Evolutionary conservation across 306 rosid genomes (phyloP), one percentile per base, ranked within the genome.

Genomic region (Rosa rugosa): DNA sequence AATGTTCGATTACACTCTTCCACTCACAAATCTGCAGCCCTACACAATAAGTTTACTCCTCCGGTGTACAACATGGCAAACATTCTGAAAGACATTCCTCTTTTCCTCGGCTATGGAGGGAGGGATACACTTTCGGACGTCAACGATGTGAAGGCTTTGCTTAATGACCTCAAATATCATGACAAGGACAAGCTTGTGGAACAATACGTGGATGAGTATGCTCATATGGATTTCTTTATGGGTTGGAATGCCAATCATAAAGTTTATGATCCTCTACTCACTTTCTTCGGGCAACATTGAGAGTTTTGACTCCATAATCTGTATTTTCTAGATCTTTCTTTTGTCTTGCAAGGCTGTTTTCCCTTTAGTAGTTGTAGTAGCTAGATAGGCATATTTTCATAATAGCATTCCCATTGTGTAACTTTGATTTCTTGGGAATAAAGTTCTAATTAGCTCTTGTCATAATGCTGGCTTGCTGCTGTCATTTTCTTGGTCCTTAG

Each of bases 161-260:
- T 90, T 34, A 79, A 80, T 75, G 80, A 74, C 79, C 89, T 93
- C 18, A 62, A 84, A 69, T 88, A 84, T 80, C 97, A 89, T 36
- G 80, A 85, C 17, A 73, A 80, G 73, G 94, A 90, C 76, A 90
- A 88, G 83, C 89, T 93, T 80, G 91, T 88, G 8, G 89, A 86
- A 49, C 92, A 86, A 83, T 90, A 76, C 53, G 80, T 83, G 67
- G 85, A 89, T 67, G 91, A 90, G 73, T 90, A 93, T 86, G 97
- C 96, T 62, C 97, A 93, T 88, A 77, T 91, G 23, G 97, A 90
- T 87, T 93, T 83, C 84, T 89, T 93, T 77, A 84, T 93, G 92
- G 94, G 86, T 31, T 84, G 68, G 71, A 90, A 86, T 83, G 97
- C 96, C 59, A 80, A 85, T 69, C 84, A 82, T 81, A 87, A 79